Conservation (phyloP, 164 flowering plant genomes). For the Paratinospora sagittata region DNA sequence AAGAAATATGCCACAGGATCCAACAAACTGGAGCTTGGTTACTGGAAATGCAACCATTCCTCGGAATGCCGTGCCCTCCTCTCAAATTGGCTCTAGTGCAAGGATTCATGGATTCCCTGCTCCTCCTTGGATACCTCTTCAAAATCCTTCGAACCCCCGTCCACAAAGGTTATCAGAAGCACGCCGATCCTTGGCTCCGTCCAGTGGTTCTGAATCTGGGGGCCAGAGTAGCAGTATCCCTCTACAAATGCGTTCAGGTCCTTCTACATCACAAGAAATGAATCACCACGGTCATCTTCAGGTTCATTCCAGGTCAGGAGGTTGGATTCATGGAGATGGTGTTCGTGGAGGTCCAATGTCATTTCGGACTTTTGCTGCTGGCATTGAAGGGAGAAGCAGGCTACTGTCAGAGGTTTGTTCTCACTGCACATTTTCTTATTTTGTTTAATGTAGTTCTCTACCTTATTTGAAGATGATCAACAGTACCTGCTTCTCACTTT, state of each 20-base stretch:
- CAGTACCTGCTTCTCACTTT: no score
- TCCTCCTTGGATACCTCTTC: conserved; percentile 35
- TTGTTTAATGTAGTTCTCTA: no score
- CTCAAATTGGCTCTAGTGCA: conserved; percentile 37
- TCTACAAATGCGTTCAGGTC: conserved; percentile 21
- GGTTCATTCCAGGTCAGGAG: conserved; percentile 39
- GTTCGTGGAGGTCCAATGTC: conserved; percentile 45
- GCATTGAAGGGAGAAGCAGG: conserved; percentile 61
- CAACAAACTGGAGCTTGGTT: conserved; percentile 26
- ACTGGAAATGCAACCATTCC: conserved; percentile 29
- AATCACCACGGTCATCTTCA: conserved; percentile 32
- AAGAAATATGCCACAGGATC: conserved; percentile 31
- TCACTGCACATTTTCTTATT: background rate
- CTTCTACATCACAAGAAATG: conserved; percentile 31
- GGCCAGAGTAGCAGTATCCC: conserved; percentile 26
- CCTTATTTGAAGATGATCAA: no score
- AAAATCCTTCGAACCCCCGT: conserved; percentile 27
- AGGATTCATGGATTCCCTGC: conserved; percentile 29
- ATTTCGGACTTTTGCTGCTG: conserved; percentile 42
- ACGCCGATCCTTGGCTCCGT: conserved; percentile 41
- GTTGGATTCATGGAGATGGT: conserved; percentile 47
- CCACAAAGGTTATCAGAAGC: conserved; percentile 51
- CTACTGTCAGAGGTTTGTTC: conserved; percentile 74
- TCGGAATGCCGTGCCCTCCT: conserved; percentile 42
- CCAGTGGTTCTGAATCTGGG: conserved; percentile 38